Percentiles rank a stretch among this genome's conserved stretches.
phyloP scores from a whole-genome alignment of 805 yeast species.

The Candida rishiriensis region DNA sequence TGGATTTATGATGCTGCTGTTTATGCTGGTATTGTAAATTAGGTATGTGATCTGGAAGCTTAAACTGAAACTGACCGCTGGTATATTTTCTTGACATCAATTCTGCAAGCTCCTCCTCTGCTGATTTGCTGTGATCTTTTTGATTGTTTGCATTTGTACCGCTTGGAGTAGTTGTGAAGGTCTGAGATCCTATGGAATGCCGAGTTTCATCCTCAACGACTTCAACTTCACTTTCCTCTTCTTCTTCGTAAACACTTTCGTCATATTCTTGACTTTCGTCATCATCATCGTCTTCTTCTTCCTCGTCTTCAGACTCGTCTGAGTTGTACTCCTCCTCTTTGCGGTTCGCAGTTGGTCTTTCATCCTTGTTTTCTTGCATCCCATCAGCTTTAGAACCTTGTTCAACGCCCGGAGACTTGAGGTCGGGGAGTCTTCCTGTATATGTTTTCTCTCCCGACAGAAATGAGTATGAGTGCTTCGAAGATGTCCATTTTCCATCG shows the following conservation, averaged over 20 bases:
- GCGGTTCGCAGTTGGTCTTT: not conserved
- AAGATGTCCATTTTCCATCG: constrained; percentile 23
- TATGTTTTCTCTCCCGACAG: constrained; percentile 23
- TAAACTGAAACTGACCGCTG: not conserved
- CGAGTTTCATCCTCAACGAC: too few relatives aligned
- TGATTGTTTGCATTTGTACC: not conserved
- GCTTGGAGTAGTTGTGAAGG: too few relatives aligned
- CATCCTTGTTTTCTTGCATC: not conserved
- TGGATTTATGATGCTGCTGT: too few relatives aligned
- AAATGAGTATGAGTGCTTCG: constrained; percentile 25
- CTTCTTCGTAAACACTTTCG: too few relatives aligned
- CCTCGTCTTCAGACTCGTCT: too few relatives aligned
- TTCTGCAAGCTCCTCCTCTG: not conserved
- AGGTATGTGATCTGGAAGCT: not conserved
- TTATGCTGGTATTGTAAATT: not conserved
- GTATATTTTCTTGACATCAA: not conserved
- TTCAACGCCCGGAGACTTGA: constrained; percentile 5
- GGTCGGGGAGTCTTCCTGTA: constrained; percentile 20
- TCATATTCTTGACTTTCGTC: too few relatives aligned
- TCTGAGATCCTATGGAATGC: too few relatives aligned
- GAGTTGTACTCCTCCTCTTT: too few relatives aligned
- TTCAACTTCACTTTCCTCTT: too few relatives aligned
- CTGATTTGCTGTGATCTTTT: not conserved
- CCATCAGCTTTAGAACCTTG: not conserved
- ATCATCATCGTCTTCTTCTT: too few relatives aligned